Evolutionary conservation across 2,329 filamentous ascomycete genomes (phyloP).

Genomic region (Exophiala sp.): DNA sequence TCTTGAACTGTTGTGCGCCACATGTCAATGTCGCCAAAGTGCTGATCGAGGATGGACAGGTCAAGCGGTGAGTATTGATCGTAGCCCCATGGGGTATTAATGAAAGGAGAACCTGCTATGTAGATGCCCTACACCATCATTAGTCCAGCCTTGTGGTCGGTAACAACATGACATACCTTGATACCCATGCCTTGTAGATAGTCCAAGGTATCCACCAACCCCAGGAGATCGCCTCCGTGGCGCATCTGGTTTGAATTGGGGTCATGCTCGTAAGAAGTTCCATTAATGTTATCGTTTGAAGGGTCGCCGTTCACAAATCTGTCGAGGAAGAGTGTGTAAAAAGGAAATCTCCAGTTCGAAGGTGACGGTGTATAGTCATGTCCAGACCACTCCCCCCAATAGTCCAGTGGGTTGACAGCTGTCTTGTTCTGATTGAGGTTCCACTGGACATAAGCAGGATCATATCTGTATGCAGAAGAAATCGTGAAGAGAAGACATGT

Average conservation of each 20-base stretch:
- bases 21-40: slow-evolving; percentile 57
- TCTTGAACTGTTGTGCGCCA: slow-evolving; percentile 58
- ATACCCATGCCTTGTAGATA: slow-evolving; percentile 64
- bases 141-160: slow-evolving; percentile 5
- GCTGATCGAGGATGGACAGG: slow-evolving; percentile 60
- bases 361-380: slow-evolving; percentile 56
- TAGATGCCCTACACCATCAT: slow-evolving; percentile 50
- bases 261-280: slow-evolving; percentile 60
- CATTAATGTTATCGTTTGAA: slow-evolving; percentile 61
- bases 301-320: slow-evolving; percentile 64
- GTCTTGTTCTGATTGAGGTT: slow-evolving; percentile 60
- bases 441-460: slow-evolving; percentile 50
- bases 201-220: slow-evolving; percentile 58
- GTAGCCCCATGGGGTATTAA: slow-evolving; percentile 62
- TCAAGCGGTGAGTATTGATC: slow-evolving; percentile 61
- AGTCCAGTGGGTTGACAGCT: slow-evolving; percentile 56
- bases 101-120: slow-evolving; percentile 60
- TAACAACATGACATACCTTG: slow-evolving; percentile 42
- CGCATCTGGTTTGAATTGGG: slow-evolving; percentile 59
- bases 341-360: slow-evolving; percentile 61
- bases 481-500: slow-evolving; percentile 13
- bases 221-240: slow-evolving; percentile 59
- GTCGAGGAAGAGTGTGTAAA: slow-evolving; percentile 64
- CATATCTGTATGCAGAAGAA: slow-evolving; percentile 42
- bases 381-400: slow-evolving; percentile 51